A percentile compares a stretch with the other conserved stretches of the same genome.
phyloP scores from a whole-genome alignment of 441 rosid genomes.

The Euphorbia neoarborescens region DNA sequence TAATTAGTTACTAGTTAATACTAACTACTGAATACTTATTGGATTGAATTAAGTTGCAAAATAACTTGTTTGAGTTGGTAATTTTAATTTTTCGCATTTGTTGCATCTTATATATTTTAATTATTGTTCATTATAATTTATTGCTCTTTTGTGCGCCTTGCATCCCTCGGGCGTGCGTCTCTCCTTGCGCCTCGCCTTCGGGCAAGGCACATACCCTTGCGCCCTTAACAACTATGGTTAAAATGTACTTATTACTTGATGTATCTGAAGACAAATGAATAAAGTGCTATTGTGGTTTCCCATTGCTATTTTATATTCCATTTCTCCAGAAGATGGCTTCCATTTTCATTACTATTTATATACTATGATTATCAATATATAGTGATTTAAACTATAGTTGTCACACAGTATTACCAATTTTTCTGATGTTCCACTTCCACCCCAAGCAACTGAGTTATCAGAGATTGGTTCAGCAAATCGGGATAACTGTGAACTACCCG shows the following conservation, averaged over 20 bases:
- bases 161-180: too few species aligned
- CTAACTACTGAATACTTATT: too few species aligned
- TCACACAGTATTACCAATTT: constrained; percentile 47
- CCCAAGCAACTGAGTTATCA: constrained; percentile 62
- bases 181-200: too few species aligned
- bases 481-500: constrained; percentile 92
- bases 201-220: too few species aligned
- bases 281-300: not conserved
- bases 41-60: too few species aligned
- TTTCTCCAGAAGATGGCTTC: not conserved
- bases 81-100: too few species aligned
- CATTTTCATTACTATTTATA: not conserved
- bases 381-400: not conserved
- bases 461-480: constrained; percentile 78
- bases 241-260: not conserved
- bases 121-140: too few species aligned
- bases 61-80: too few species aligned
- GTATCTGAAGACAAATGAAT: not conserved
- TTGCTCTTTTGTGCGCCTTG: too few species aligned
- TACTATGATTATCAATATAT: not conserved
- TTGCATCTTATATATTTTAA: too few species aligned
- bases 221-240: too few species aligned
- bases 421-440: constrained; percentile 40
- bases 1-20: too few species aligned
- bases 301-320: not conserved